A percentile compares a stretch with the other conserved stretches of the same genome.
These are phyloP conservation scores for Colletotrichum liriopes DNA, from an alignment of 2,329 filamentous ascomycete species.

Conservation along the genomic window DNA sequence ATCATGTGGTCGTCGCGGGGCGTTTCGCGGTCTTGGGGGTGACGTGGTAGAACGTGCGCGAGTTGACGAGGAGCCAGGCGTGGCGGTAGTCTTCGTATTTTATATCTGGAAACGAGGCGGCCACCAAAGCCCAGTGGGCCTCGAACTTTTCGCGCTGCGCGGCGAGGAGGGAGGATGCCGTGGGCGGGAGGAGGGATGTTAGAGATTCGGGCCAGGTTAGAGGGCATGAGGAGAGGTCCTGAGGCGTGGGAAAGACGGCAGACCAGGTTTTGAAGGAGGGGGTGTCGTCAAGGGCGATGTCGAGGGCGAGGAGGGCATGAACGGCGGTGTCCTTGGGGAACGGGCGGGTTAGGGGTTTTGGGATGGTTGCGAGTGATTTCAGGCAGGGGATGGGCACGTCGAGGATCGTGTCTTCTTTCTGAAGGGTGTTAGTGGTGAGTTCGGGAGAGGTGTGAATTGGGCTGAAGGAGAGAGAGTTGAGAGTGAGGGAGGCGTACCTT, in stretches of 20 bases:
- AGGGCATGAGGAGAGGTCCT: constrained; percentile 70
- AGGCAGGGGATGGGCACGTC: constrained; percentile 76
- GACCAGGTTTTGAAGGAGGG: constrained; percentile 72
- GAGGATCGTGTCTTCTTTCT: constrained; percentile 70
- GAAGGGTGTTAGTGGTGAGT: constrained; percentile 24
- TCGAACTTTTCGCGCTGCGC: constrained; percentile 66
- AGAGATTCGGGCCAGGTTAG: constrained; percentile 65
- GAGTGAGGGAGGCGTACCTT: constrained; percentile 63
- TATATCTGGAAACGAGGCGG: constrained; percentile 49
- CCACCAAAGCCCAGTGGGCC: constrained; percentile 57
- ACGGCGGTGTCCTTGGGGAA: constrained; percentile 72
- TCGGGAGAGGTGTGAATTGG: neutral
- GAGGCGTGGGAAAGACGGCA: constrained; percentile 75
- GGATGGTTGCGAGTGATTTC: constrained; percentile 74
- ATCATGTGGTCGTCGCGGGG: constrained; percentile 73
- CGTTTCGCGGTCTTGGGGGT: constrained; percentile 61
- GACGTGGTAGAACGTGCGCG: constrained; percentile 74
- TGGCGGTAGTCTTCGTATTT: constrained; percentile 64
- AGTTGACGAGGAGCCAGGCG: constrained; percentile 74
- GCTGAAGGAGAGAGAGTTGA: neutral
- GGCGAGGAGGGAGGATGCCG: constrained; percentile 61
- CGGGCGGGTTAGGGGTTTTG: constrained; percentile 64
- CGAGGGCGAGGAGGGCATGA: constrained; percentile 82
- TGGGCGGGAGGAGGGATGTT: constrained; percentile 62
- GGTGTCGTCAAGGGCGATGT: constrained; percentile 70